phyloP scores from a whole-genome alignment of 345 rosid genomes.

The Iberis pinnata region DNA sequence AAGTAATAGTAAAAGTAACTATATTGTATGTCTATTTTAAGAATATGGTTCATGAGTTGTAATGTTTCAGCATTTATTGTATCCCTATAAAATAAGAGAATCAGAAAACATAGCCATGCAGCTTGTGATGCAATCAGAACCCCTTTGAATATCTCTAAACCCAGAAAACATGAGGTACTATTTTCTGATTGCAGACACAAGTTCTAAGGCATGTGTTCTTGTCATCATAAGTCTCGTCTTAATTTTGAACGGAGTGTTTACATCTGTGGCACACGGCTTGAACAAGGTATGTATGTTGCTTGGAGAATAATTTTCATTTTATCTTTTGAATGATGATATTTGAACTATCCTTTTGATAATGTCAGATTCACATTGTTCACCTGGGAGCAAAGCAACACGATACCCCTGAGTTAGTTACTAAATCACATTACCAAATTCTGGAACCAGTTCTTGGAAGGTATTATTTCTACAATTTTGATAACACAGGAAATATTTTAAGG shows the following conservation, averaged over 20 bases:
- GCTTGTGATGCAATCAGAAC: no score
- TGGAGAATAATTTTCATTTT: background rate
- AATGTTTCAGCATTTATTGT: background rate
- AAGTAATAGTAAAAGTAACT: background rate
- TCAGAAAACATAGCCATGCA: background rate
- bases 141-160: background rate
- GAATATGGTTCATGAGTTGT: background rate
- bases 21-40: background rate
- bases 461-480: no score
- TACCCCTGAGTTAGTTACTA: slow-evolving; percentile 34
- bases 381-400: slow-evolving; percentile 48
- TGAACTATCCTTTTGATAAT: background rate
- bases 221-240: slow-evolving; percentile 12
- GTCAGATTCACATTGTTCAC: slow-evolving; percentile 53
- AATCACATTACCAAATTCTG: slow-evolving; percentile 61
- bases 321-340: background rate
- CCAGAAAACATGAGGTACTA: background rate
- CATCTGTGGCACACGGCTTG: background rate
- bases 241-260: slow-evolving; percentile 11
- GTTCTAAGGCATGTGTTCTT: slow-evolving; percentile 12
- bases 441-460: slow-evolving; percentile 34
- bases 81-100: background rate
- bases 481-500: no score
- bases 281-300: slow-evolving; percentile 13
- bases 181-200: slow-evolving; percentile 13